A percentile compares a stretch with the other conserved stretches of the same genome.
Evolutionary conservation across 768 basidiomycete species (phyloP).

Genomic region (Xanthoconium stramineum): DNA sequence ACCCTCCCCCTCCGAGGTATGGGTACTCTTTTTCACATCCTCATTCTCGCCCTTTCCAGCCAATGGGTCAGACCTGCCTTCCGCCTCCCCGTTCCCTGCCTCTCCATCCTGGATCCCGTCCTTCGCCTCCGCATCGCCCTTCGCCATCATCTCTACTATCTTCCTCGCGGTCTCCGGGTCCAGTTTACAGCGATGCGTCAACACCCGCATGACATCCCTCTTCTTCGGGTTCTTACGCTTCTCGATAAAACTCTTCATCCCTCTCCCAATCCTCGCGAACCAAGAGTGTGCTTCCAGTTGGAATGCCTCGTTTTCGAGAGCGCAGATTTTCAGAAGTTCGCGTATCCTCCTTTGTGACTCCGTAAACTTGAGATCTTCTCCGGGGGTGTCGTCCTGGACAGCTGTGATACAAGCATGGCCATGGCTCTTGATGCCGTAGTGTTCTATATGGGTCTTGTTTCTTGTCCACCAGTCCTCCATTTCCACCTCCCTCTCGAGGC

Average conservation of each 20-base stretch:
- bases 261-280: conserved; percentile 13
- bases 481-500: conserved; percentile 33
- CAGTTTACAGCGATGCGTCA: conserved; percentile 27
- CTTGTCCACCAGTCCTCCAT: conserved; percentile 37
- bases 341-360: conserved; percentile 23
- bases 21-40: not conserved
- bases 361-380: conserved; percentile 19
- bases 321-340: conserved; percentile 15
- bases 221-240: conserved; percentile 12
- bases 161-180: conserved; percentile 23
- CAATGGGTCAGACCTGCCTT: not conserved
- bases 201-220: conserved; percentile 16
- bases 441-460: conserved; percentile 22
- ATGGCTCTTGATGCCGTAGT: conserved; percentile 25
- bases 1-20: not conserved
- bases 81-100: not conserved
- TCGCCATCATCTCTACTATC: conserved; percentile 23
- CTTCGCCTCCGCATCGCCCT: conserved; percentile 2
- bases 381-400: conserved; percentile 21
- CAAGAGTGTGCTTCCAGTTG: conserved; percentile 14
- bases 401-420: conserved; percentile 33
- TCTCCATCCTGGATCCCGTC: not conserved
- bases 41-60: not conserved
- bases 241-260: conserved; percentile 16
- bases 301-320: conserved; percentile 13